These are phyloP conservation scores for Tetracladium setigerum DNA, from an alignment of 495 filamentous ascomycete species.

Conservation along the genomic window DNA sequence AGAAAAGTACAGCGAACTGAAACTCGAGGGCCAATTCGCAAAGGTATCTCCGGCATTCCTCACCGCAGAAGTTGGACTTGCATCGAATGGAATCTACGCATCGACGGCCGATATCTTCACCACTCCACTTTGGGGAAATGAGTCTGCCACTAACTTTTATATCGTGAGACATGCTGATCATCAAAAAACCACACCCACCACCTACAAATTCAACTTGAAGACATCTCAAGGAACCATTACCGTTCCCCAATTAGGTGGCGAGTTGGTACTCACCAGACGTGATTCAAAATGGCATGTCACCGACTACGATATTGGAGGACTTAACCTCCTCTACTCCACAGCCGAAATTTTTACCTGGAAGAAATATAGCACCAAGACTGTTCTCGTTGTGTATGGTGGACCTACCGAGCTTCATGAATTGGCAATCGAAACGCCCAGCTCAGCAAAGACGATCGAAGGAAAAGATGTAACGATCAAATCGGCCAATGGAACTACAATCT, in stretches of 20 bases:
- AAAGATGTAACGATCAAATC: constrained; percentile 33
- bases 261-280: constrained; percentile 57
- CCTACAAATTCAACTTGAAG: constrained; percentile 53
- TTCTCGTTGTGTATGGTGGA: constrained; percentile 65
- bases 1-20: constrained; percentile 75
- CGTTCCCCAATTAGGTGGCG: constrained; percentile 55
- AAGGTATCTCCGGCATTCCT: constrained; percentile 63
- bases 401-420: constrained; percentile 64
- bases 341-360: constrained; percentile 72
- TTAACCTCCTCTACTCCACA: constrained; percentile 63
- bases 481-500: constrained; percentile 36
- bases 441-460: constrained; percentile 42
- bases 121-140: constrained; percentile 50
- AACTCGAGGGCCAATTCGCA: constrained; percentile 65
- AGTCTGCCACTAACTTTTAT: constrained; percentile 49
- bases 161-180: constrained; percentile 59
- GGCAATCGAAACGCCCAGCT: constrained; percentile 37
- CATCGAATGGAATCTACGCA: constrained; percentile 34
- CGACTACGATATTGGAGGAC: constrained; percentile 61
- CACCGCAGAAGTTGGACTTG: constrained; percentile 22
- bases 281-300: constrained; percentile 70
- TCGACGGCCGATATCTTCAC: constrained; percentile 39
- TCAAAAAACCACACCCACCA: constrained; percentile 41
- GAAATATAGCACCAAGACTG: constrained; percentile 47
- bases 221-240: constrained; percentile 54